Evolutionary conservation across 1,284 basidiomycete genomes (phyloP).

Genomic region (Caloboletus firmus): DNA sequence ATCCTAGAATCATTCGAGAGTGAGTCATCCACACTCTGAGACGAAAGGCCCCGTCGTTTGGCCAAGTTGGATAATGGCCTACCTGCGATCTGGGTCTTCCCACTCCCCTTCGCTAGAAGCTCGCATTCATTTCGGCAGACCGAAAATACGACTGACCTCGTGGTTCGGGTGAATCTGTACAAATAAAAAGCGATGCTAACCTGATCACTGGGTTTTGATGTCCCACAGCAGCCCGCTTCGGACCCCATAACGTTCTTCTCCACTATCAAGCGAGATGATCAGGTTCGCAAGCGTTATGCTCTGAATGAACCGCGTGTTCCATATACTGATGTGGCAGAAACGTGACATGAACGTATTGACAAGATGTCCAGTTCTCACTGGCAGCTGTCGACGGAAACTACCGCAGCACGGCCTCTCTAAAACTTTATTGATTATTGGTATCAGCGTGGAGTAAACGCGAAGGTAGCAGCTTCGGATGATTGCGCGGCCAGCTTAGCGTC

Average conservation of each 20-base stretch:
- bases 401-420: background rate
- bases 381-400: slow-evolving; percentile 1
- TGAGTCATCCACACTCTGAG: background rate
- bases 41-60: background rate
- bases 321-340: slow-evolving; percentile 8
- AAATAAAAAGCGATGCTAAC: slow-evolving; percentile 2
- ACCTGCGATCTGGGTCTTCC: slow-evolving; percentile 7
- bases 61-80: background rate
- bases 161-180: slow-evolving; percentile 4
- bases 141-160: slow-evolving; percentile 3
- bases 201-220: background rate
- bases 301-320: slow-evolving; percentile 6
- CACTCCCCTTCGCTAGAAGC: background rate
- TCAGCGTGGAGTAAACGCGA: slow-evolving; percentile 1
- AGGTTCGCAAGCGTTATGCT: slow-evolving; percentile 11
- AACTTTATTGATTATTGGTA: slow-evolving; percentile 1
- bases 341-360: background rate
- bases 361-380: background rate
- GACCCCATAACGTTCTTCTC: slow-evolving; percentile 31
- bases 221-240: slow-evolving; percentile 19
- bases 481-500: slow-evolving; percentile 2
- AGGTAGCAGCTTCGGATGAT: background rate
- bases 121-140: background rate
- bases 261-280: slow-evolving; percentile 20
- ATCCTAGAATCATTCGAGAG: background rate